Base-by-base conservation (phyloP, 1,284 basidiomycete species). In the Heterobasidion irregulare region DNA sequence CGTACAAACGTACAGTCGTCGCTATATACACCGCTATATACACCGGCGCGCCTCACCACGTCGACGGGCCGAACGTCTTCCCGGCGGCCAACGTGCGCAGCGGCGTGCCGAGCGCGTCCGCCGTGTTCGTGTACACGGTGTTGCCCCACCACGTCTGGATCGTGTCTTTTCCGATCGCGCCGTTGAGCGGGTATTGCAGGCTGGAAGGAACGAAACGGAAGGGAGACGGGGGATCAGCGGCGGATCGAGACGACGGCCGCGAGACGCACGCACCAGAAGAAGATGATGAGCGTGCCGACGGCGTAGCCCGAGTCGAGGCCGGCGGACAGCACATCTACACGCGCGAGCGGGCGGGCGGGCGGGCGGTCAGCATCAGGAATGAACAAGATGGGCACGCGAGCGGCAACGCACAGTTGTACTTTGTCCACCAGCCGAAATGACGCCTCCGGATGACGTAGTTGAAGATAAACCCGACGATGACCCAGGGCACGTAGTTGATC, bases 141-240 rank as follows among this genome's bases (percentile, higher is more conserved):
- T 90, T 91, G 8, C 87, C 87, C 87, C 87, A 89, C 88, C 80
- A 77, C 38, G n/a, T 36, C 34, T 50, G 49, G 18, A 50, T 50
- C 15, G 49, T 50, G 33, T 19, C 10, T 8, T 13, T n/a, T 13
- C 51, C 51, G 10, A 53, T 53, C 13, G 26, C 33, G 12, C 51
- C 51, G 13, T 45, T 48, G 44, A 16, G 16, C 34, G 53, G 53
- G 45, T 53, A 48, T 15, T 47, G 53, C 32, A 53, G 53, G 45
- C 33, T 47, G n/a, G 0, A 8, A 3, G 46, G 38, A 2, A 6
- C n/a, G 1, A 38, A 4, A 45, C n/a, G 15, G 44, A 1, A 18
- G 12, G 8, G 2, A 44, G 7, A 6, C 44, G 44, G 15, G 35
- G 16, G 46, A 8, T 50, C 15, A 50, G 6, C 33, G 8, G 26